Base-by-base conservation (phyloP, 768 basidiomycete genomes). In the Galerina sulciceps region DNA sequence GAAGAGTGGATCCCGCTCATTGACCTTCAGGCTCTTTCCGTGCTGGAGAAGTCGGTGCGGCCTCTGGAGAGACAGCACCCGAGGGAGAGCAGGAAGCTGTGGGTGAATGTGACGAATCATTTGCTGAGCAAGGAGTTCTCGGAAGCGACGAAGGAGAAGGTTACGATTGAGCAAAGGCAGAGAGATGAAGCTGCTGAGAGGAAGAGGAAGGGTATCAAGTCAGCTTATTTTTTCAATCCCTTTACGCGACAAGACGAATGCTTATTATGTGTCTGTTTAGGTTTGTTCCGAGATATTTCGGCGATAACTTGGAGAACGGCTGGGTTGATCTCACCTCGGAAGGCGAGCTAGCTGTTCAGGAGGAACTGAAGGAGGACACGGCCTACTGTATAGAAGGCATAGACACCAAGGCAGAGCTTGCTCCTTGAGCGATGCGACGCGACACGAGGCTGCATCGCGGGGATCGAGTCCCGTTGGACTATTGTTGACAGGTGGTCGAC, bases 91-190 rank as follows among this genome's bases (percentile, higher is more conserved):
- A 79, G 94, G 58, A 86, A 84, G 76, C 72, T 99, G 53, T 99
- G 97, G 97, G 87, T 90, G 56, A 82, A 71, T 53, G 92, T 98
- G 18, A 96, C 96, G 50, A 80, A 75, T 44, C 78, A 83, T 58
- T 74, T 99, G 56, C 48, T 91, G 43, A 82, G 76, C 69, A 99
- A 97, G 82, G 91, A 96, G 69, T 99, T 84, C 74, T 81, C 84
- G 20, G 93, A 96, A 41, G 97, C 97, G 52, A 98, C 94, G 57
- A 91, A 82, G 79, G 85, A 90, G 77, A 99, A 99, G 81, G 84
- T 94, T 52, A 73, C 74, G 4, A 96, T 99, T 55, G 97, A 99
- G 76, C 96, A 99, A 82, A 84, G 71, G 69, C 97, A 99, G 79
- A 79, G 97, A 50, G 95, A 98, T 59, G 84, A 87, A 34, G 92